These are phyloP conservation scores for Epicoccum sorghinum DNA, from an alignment of 2,329 filamentous ascomycete species.

Conservation along the genomic window DNA sequence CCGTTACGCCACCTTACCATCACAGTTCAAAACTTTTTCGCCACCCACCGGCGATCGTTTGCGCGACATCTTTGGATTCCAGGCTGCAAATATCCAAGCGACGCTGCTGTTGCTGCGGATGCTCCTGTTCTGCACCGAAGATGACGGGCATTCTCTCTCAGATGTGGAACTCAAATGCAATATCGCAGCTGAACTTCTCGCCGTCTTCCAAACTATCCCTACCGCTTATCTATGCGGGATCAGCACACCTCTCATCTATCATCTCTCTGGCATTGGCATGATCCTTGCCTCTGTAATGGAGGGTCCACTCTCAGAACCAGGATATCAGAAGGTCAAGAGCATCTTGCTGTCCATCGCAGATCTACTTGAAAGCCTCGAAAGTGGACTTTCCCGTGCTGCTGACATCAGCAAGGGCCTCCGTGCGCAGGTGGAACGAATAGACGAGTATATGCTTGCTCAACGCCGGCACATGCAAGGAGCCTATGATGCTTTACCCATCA, in stretches of 20 bases:
- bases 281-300: slow-evolving; percentile 43
- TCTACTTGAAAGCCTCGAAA: neutral
- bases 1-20: too few relatives aligned
- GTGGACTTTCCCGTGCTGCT: neutral
- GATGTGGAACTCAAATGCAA: too few relatives aligned
- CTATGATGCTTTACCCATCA: neutral
- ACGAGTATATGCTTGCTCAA: neutral
- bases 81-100: too few relatives aligned
- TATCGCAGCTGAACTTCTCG: too few relatives aligned
- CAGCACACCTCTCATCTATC: slow-evolving; percentile 56
- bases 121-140: too few relatives aligned
- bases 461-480: neutral
- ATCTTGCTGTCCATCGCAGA: neutral
- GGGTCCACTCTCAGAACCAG: neutral
- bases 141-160: too few relatives aligned
- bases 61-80: too few relatives aligned
- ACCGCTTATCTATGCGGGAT: slow-evolving; percentile 56
- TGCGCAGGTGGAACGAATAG: neutral
- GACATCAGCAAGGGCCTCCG: neutral
- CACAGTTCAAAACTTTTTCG: too few relatives aligned
- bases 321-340: neutral
- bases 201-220: slow-evolving; percentile 45
- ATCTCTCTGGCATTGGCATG: slow-evolving; percentile 56
- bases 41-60: too few relatives aligned
- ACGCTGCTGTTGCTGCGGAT: too few relatives aligned